phyloP scores from a whole-genome alignment of 2,329 filamentous ascomycete genomes.

The Fonsecaea nubica region DNA sequence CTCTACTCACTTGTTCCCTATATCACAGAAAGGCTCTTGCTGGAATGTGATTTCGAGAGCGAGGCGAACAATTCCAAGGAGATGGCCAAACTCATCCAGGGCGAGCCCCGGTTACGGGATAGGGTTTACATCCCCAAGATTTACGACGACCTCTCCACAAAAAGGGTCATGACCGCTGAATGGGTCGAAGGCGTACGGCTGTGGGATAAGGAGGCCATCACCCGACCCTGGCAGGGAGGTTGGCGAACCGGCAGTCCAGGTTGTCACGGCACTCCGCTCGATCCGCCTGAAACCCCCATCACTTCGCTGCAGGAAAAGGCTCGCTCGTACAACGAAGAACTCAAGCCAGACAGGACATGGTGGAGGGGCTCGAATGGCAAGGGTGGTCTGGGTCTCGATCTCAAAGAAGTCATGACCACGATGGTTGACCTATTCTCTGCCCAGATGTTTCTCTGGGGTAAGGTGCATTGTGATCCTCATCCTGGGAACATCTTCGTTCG shows the following conservation, averaged over 20 bases:
- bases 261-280: slow-evolving; percentile 70
- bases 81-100: slow-evolving; percentile 78
- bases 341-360: slow-evolving; percentile 80
- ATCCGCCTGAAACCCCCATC: slow-evolving; percentile 48
- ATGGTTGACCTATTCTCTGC: slow-evolving; percentile 97
- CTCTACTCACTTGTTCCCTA: slow-evolving; percentile 90
- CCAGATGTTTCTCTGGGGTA: slow-evolving; percentile 96
- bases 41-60: slow-evolving; percentile 93
- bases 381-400: slow-evolving; percentile 81
- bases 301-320: slow-evolving; percentile 51
- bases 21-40: slow-evolving; percentile 85
- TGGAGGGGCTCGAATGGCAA: slow-evolving; percentile 76
- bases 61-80: slow-evolving; percentile 86
- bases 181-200: slow-evolving; percentile 96
- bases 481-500: slow-evolving; percentile 97
- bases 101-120: slow-evolving; percentile 75
- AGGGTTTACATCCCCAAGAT: slow-evolving; percentile 88
- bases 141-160: slow-evolving; percentile 81
- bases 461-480: slow-evolving; percentile 95
- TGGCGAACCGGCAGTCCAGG: slow-evolving; percentile 79
- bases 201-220: slow-evolving; percentile 88
- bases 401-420: slow-evolving; percentile 90
- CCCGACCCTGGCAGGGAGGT: slow-evolving; percentile 77
- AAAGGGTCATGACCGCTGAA: slow-evolving; percentile 87
- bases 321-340: slow-evolving; percentile 59